A percentile compares a stretch with the other conserved stretches of the same genome.
Conservation (phyloP, 2,329 filamentous ascomycete species). For the Oidium heveae region DNA sequence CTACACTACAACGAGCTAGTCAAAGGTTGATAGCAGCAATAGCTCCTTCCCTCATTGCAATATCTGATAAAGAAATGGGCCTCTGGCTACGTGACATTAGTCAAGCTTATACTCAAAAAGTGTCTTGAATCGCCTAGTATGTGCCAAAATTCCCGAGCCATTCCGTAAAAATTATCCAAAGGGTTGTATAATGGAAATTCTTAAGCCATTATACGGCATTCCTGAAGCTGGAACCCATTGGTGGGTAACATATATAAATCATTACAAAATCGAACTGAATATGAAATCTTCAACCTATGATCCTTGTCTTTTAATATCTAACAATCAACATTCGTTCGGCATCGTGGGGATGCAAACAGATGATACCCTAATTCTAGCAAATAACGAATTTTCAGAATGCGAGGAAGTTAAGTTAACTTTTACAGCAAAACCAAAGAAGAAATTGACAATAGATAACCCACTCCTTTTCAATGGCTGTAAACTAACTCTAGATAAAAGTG, state of each 20-base stretch:
- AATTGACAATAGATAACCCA: not conserved
- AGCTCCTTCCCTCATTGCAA: not conserved
- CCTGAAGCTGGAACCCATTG: not conserved
- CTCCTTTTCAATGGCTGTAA: not conserved
- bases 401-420: not conserved
- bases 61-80: not conserved
- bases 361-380: constrained; percentile 1
- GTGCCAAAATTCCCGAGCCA: not conserved
- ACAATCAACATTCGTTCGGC: not conserved
- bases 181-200: not conserved
- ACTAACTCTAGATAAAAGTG: not conserved
- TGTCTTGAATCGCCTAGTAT: not conserved
- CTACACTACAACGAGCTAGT: not conserved
- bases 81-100: not conserved
- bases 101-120: not conserved
- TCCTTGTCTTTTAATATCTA: not conserved
- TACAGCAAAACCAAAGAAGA: not conserved
- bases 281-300: not conserved
- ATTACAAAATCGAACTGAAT: not conserved
- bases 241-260: not conserved
- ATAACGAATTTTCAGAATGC: not conserved
- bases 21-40: not conserved
- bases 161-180: not conserved
- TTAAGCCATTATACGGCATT: not conserved
- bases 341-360: not conserved